A percentile compares a stretch with the other conserved stretches of the same genome.
phyloP scores from a whole-genome alignment of 2,329 filamentous ascomycete species.

The Colletotrichum aenigma region DNA sequence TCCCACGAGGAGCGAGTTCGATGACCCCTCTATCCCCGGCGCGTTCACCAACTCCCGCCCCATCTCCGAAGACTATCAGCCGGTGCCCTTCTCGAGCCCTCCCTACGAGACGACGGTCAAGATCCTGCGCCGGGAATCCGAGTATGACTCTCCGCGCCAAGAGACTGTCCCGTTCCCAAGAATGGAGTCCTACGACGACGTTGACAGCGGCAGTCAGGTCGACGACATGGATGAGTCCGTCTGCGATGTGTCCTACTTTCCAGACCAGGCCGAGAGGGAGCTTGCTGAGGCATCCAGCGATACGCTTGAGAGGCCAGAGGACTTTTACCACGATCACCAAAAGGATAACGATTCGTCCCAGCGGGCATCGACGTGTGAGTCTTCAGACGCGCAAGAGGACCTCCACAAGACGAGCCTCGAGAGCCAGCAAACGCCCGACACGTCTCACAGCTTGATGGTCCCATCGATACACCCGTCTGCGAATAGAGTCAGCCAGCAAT shows the following conservation, averaged over 20 bases:
- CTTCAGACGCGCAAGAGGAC: slow-evolving; percentile 28
- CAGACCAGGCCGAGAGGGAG: slow-evolving; percentile 38
- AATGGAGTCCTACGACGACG: slow-evolving; percentile 38
- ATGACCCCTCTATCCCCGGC: slow-evolving; percentile 29
- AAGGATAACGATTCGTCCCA: slow-evolving; percentile 31
- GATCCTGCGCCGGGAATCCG: slow-evolving; percentile 50
- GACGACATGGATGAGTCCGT: slow-evolving; percentile 29
- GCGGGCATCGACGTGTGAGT: slow-evolving; percentile 42
- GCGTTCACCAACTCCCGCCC: slow-evolving; percentile 28
- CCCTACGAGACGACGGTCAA: slow-evolving; percentile 53
- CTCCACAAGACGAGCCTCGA: slow-evolving; percentile 12
- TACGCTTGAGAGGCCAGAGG: slow-evolving; percentile 30
- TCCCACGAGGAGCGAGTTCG: slow-evolving; percentile 27
- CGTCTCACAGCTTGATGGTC: slow-evolving; percentile 50
- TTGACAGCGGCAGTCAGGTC: slow-evolving; percentile 41
- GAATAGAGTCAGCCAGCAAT: slow-evolving; percentile 58
- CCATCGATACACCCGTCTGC: slow-evolving; percentile 47
- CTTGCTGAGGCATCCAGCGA: slow-evolving; percentile 39
- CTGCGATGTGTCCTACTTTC: slow-evolving; percentile 28
- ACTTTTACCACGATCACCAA: slow-evolving; percentile 22
- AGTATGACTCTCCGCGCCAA: slow-evolving; percentile 29
- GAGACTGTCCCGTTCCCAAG: slow-evolving; percentile 36
- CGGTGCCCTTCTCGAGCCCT: slow-evolving; percentile 40
- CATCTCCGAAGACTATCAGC: slow-evolving; percentile 38
- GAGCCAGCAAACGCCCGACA: slow-evolving; percentile 32